Conservation (phyloP, 2,329 filamentous ascomycete species). For the Whalleya microplaca region DNA sequence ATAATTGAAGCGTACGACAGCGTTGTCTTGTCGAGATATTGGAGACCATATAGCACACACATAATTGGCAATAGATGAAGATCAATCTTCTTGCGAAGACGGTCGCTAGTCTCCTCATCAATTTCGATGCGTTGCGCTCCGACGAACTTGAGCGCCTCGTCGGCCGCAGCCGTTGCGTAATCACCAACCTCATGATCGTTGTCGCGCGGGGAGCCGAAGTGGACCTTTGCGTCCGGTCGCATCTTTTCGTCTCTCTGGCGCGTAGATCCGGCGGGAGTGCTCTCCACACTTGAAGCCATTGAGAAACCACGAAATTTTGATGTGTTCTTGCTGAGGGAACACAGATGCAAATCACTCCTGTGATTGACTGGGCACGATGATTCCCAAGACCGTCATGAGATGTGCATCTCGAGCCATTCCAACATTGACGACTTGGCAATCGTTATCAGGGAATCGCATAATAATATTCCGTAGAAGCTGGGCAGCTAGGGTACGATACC, state of each 20-base stretch:
- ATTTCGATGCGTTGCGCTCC: not conserved
- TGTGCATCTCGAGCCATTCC: too few species aligned
- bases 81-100: not conserved
- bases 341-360: too few species aligned
- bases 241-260: not conserved
- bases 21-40: slow-evolving; percentile 66
- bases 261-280: not conserved
- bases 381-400: too few species aligned
- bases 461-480: too few species aligned
- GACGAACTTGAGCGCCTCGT: not conserved
- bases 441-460: too few species aligned
- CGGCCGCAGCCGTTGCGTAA: too few species aligned
- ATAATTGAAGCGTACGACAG: slow-evolving; percentile 66
- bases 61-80: not conserved
- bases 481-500: too few species aligned
- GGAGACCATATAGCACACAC: slow-evolving; percentile 41
- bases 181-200: not conserved
- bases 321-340: too few species aligned
- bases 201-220: not conserved
- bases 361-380: too few species aligned
- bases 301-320: too few species aligned
- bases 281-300: not conserved
- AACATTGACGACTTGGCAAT: too few species aligned
- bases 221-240: not conserved
- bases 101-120: not conserved